These are phyloP conservation scores for Trichoderma sp. DNA, from an alignment of 2,329 filamentous ascomycete genomes.

Conservation along the genomic window DNA sequence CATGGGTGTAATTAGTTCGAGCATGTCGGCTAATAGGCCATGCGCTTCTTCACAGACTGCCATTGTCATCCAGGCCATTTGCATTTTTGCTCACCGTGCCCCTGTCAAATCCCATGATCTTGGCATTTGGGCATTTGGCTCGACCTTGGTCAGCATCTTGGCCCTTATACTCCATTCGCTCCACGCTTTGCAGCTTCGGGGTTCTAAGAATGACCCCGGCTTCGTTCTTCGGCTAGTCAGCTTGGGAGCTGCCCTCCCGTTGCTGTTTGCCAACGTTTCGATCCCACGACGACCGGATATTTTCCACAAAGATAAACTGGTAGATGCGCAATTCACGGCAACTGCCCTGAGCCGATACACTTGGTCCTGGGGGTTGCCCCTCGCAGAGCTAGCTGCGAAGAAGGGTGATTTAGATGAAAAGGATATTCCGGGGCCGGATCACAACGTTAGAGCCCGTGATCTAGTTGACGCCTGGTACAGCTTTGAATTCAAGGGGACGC, in stretches of 20 bases:
- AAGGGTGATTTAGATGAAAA: conserved; percentile 59
- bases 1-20: background rate
- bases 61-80: conserved; percentile 50
- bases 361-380: conserved; percentile 59
- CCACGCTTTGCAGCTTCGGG: conserved; percentile 32
- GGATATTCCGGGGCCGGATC: conserved; percentile 61
- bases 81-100: conserved; percentile 47
- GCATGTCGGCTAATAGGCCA: background rate
- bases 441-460: conserved; percentile 50
- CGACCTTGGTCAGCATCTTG: conserved; percentile 43
- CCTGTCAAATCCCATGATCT: conserved; percentile 52
- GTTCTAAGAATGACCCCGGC: conserved; percentile 36
- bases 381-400: conserved; percentile 54
- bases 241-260: conserved; percentile 42
- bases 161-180: conserved; percentile 46
- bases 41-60: conserved; percentile 39
- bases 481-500: conserved; percentile 44
- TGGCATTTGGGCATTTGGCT: conserved; percentile 51
- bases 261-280: conserved; percentile 48
- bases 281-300: conserved; percentile 68
- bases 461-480: conserved; percentile 49
- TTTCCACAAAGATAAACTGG: conserved; percentile 53
- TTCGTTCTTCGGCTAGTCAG: conserved; percentile 48
- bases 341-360: conserved; percentile 61
- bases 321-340: conserved; percentile 62